Evolutionary conservation across 1,284 basidiomycete species (phyloP).

Genomic region (Trichosporon inkin): DNA sequence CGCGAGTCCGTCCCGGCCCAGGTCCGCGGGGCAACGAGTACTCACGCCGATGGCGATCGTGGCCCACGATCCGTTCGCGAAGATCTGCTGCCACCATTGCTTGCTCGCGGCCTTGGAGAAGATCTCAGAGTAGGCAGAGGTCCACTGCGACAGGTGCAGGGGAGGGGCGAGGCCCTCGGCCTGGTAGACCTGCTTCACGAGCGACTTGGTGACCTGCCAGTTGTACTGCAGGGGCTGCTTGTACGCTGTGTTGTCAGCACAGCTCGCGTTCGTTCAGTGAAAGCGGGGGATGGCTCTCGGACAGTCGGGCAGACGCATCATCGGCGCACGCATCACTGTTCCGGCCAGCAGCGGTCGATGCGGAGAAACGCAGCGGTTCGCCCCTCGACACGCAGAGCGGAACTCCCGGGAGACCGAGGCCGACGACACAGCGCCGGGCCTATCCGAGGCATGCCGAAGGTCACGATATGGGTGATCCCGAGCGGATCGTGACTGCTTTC

Average conservation of each 20-base stretch:
- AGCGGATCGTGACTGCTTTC: too few relatives aligned
- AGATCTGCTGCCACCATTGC: slow-evolving; percentile 66
- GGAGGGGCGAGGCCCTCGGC: slow-evolving; percentile 84
- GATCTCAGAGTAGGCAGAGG: slow-evolving; percentile 68
- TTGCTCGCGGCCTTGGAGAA: slow-evolving; percentile 64
- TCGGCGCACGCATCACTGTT: too few relatives aligned
- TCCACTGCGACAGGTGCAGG: slow-evolving; percentile 60
- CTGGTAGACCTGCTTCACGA: slow-evolving; percentile 86
- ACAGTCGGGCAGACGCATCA: background rate
- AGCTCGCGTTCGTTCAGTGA: background rate
- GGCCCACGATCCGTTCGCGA: slow-evolving; percentile 71
- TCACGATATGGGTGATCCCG: too few relatives aligned
- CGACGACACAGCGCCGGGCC: too few relatives aligned
- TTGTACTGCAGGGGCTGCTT: slow-evolving; percentile 78
- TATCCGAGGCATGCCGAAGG: too few relatives aligned
- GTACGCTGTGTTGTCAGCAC: slow-evolving; percentile 59
- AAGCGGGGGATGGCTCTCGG: background rate
- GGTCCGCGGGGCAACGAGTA: slow-evolving; percentile 40
- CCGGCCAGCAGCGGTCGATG: too few relatives aligned
- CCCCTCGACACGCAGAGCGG: too few relatives aligned
- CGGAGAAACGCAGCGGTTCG: too few relatives aligned
- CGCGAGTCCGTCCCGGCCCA: too few relatives aligned
- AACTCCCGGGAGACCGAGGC: too few relatives aligned
- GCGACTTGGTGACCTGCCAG: slow-evolving; percentile 72
- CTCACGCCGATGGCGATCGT: slow-evolving; percentile 77